Evolutionary conservation across 139 green algal species (phyloP), one percentile per base, ranked within the genome.

Genomic region (Desmodesmus armatus): DNA sequence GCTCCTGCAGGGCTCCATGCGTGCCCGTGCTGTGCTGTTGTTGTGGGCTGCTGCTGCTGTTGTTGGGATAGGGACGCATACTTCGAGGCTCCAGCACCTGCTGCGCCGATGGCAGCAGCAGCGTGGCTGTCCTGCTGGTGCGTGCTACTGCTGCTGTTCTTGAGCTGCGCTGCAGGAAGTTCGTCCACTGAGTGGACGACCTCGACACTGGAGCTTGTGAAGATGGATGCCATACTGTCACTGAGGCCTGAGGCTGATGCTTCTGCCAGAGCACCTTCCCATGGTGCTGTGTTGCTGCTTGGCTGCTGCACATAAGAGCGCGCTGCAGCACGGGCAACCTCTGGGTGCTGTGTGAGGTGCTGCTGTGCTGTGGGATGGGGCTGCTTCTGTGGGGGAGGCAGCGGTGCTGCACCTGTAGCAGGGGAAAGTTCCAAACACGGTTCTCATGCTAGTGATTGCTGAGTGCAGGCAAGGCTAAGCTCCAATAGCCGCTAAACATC

Each of bases 1-100:
- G 55, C 21, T 58, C n/a, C 76, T 72, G 55, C 55, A 82, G 37
- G 29, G 76, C 67, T 17, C 47, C 76, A 58, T 82, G 76, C 35
- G 55, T 2, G 70, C 27, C 5, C 33, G 25, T 66, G 74, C 74
- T 35, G 49, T 51, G 31, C 31, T 44, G 31, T 35, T 49, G 33
- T 19, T 55, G n/a, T 49, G 31, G 33, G n/a, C 31, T 65, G 74
- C 74, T 67, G 74, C 31, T 37, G 74, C 31, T 69, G 31, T 17
- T 51, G 33, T 23, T 49, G 33, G 63, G 29, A 43, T 21, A 43
- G 1, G n/a, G 11, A 43, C 29, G 9, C 40, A 15, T 27, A 69
- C 9, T 1, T 33, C 1, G 63, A 11, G 40, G 67, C 37, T 53
- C 11, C 1, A 49, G 2, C 44, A 66, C 29, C 72, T 47, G 29